Conservation (phyloP, 1,284 basidiomycete genomes). For the Meira miltonrushii region DNA sequence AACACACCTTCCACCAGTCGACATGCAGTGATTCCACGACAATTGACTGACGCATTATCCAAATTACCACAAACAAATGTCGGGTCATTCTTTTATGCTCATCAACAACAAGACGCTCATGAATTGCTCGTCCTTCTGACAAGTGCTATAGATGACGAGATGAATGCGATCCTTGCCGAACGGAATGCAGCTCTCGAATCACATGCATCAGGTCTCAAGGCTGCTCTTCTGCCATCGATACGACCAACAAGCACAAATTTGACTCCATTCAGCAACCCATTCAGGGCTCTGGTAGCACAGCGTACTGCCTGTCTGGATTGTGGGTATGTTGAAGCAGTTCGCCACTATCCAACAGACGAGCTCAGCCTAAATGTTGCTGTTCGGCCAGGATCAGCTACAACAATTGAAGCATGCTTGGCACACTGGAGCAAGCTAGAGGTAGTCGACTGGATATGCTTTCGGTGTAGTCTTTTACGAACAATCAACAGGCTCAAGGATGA, state of each 20-base stretch:
- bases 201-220: neutral
- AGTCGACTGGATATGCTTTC: slow-evolving; percentile 49
- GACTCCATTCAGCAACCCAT: slow-evolving; percentile 4
- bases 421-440: slow-evolving; percentile 42
- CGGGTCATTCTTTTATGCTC: slow-evolving; percentile 40
- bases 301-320: slow-evolving; percentile 45
- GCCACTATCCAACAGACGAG: slow-evolving; percentile 38
- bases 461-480: slow-evolving; percentile 39
- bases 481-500: slow-evolving; percentile 11
- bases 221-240: neutral
- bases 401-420: slow-evolving; percentile 37
- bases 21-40: slow-evolving; percentile 25
- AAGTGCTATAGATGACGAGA: slow-evolving; percentile 41
- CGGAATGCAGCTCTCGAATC: neutral
- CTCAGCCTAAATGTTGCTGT: slow-evolving; percentile 38
- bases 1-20: slow-evolving; percentile 19
- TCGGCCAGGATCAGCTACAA: slow-evolving; percentile 20
- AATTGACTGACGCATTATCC: slow-evolving; percentile 32
- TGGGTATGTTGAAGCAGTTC: slow-evolving; percentile 48
- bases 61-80: slow-evolving; percentile 28
- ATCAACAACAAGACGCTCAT: slow-evolving; percentile 51
- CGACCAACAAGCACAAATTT: neutral
- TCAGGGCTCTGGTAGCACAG: slow-evolving; percentile 29
- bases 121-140: slow-evolving; percentile 47
- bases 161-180: slow-evolving; percentile 22